A percentile compares a stretch with the other conserved stretches of the same genome.
Conservation (phyloP, 176 grass and related monocot species). For the Oryza rufipogon region DNA sequence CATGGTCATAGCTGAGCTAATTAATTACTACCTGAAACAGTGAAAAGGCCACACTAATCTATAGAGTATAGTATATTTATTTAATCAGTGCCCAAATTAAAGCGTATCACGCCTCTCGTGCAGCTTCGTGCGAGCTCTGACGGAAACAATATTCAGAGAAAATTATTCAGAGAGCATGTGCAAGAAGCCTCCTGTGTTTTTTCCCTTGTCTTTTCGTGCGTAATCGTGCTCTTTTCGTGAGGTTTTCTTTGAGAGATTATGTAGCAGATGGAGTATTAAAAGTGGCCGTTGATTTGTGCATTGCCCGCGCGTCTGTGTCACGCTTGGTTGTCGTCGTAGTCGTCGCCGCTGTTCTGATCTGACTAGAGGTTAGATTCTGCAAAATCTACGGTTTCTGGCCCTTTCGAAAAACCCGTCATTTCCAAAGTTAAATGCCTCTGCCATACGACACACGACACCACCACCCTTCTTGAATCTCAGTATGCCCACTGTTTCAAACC, state of each 20-base stretch:
- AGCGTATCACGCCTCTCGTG: slow-evolving; percentile 28
- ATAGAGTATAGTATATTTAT: background rate
- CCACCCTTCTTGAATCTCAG: background rate
- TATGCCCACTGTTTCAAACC: background rate
- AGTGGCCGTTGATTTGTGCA: background rate
- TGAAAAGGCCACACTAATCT: slow-evolving; percentile 5
- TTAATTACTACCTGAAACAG: slow-evolving; percentile 11
- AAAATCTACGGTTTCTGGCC: slow-evolving; percentile 4
- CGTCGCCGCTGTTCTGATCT: background rate
- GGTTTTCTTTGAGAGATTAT: background rate
- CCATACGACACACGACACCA: background rate
- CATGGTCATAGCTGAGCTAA: background rate
- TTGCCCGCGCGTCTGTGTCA: background rate
- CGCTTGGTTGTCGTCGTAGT: background rate
- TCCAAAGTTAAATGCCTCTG: background rate
- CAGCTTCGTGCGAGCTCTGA: slow-evolving; percentile 21
- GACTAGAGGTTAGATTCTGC: background rate
- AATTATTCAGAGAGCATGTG: background rate
- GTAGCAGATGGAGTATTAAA: background rate
- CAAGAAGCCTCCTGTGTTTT: background rate
- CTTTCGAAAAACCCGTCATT: background rate
- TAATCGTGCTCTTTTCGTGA: slow-evolving; percentile 9
- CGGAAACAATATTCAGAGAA: background rate
- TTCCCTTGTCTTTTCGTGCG: background rate
- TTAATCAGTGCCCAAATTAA: slow-evolving; percentile 1